Conservation (phyloP, 2,329 filamentous ascomycete genomes). For the Microdochium paspali region DNA sequence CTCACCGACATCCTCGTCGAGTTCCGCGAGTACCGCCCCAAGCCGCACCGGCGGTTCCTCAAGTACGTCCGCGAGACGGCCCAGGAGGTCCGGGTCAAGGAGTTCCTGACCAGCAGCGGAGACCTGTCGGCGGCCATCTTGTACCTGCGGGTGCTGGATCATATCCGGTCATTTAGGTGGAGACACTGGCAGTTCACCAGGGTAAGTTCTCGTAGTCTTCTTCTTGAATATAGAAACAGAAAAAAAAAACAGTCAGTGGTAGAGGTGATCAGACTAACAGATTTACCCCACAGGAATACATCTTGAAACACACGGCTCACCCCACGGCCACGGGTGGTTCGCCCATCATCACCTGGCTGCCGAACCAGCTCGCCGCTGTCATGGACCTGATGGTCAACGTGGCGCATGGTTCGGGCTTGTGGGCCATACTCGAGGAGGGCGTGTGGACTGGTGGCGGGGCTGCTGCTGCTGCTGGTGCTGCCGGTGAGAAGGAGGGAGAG, state of each 20-base stretch:
- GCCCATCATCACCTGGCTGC: slow-evolving; percentile 77
- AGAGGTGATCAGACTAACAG: no score
- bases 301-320: slow-evolving; percentile 43
- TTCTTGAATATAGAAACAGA: no score
- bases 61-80: slow-evolving; percentile 53
- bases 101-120: slow-evolving; percentile 27
- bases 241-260: no score
- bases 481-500: slow-evolving; percentile 33
- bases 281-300: slow-evolving; percentile 53
- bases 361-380: slow-evolving; percentile 70
- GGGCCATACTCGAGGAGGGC: slow-evolving; percentile 25
- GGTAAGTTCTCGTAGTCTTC: slow-evolving; percentile 81
- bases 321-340: slow-evolving; percentile 73
- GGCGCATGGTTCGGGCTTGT: slow-evolving; percentile 30
- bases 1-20: slow-evolving; percentile 81
- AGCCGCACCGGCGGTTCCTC: slow-evolving; percentile 81
- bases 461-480: slow-evolving; percentile 29
- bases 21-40: slow-evolving; percentile 82
- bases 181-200: slow-evolving; percentile 62
- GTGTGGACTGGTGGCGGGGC: slow-evolving; percentile 18
- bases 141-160: slow-evolving; percentile 53
- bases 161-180: slow-evolving; percentile 76
- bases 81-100: slow-evolving; percentile 40
- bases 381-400: slow-evolving; percentile 52
- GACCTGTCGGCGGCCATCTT: slow-evolving; percentile 28